Evolutionary conservation across 768 basidiomycete genomes (phyloP), one percentile per base, ranked within the genome.

Genomic region (Pleurotus sapidus): DNA sequence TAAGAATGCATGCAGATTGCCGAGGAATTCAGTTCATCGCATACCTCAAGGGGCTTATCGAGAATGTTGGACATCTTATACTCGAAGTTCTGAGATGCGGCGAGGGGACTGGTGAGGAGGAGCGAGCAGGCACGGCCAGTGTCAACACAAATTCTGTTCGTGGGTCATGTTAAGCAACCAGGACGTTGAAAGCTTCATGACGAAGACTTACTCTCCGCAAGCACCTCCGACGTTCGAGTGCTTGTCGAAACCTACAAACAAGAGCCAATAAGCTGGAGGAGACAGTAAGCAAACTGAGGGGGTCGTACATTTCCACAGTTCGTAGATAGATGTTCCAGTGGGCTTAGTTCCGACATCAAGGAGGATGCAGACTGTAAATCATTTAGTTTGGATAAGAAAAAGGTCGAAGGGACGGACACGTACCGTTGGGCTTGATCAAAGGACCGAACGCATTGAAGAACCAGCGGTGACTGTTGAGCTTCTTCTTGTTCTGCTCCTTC

Each of bases 1-100:
- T n/a, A 25, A 40, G 12, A 24, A 55, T 27, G 12, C 55, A 39
- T 11, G 17, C 25, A 38, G 46, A 17, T 53, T 23, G 18, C 30
- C 30, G 40, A 49, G 14, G 46, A 27, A 11, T 30, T 11, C 43
- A 46, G 40, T 4, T 55, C 59, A n/a, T 4, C 38, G 69, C 81
- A 50, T 67, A 92, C 78, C 84, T 98, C 95, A 51, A 95, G 81
- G 0, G 95, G 95, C 70, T 98, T 98, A 70, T 98, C 95, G 37
- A 98, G 84, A 61, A 96, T 91, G 66, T 97, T 95, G 23, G 93
- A 93, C 88, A 92, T 93, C 77, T 96, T 96, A 77, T 96, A 95
- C 85, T 95, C 93, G 61, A 96, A 98, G 70, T 98, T 97, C 77
- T 97, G 95, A 0, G 95, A 95, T 3, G 95, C 95, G 12, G 93